phyloP scores from a whole-genome alignment of 306 rosid species.

The Parietaria judaica region DNA sequence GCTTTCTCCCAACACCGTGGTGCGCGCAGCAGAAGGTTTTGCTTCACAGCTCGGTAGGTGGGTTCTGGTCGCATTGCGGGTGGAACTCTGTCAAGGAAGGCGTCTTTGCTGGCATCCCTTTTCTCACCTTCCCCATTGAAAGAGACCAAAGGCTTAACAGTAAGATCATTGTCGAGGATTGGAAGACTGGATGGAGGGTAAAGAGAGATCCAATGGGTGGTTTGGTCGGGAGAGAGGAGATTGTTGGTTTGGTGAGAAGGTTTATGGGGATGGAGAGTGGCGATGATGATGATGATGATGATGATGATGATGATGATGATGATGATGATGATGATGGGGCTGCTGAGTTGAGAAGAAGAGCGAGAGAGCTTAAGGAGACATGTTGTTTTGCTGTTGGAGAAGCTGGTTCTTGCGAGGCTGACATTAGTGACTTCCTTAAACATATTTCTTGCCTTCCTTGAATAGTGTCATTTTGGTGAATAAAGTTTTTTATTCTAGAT shows the following conservation, averaged over 20 bases:
- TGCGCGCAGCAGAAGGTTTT: slow-evolving; percentile 31
- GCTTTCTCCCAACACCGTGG: too few relatives aligned
- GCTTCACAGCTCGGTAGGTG: slow-evolving; percentile 39
- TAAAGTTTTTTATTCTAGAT: too few relatives aligned
- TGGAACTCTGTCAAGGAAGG: slow-evolving; percentile 55
- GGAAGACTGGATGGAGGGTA: slow-evolving; percentile 14
- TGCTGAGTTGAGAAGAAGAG: slow-evolving; percentile 26
- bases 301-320: too few relatives aligned
- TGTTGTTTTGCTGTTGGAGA: slow-evolving; percentile 29
- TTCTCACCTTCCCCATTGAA: slow-evolving; percentile 38
- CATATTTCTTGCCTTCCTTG: background rate
- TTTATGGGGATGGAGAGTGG: slow-evolving; percentile 7
- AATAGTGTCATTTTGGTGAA: too few relatives aligned
- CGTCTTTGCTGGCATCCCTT: slow-evolving; percentile 41
- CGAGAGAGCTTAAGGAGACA: slow-evolving; percentile 23
- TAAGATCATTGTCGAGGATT: slow-evolving; percentile 13
- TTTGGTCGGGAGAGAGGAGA: slow-evolving; percentile 19
- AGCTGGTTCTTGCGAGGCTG: slow-evolving; percentile 36
- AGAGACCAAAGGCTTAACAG: slow-evolving; percentile 35
- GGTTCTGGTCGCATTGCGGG: slow-evolving; percentile 58
- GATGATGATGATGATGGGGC: too few relatives aligned
- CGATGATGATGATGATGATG: slow-evolving; percentile 15
- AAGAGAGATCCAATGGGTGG: slow-evolving; percentile 1
- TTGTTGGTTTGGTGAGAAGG: background rate
- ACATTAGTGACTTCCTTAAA: slow-evolving; percentile 5